These are phyloP conservation scores for Thalassiosira delicatula DNA, from an alignment of 352 stramenopile species.

Conservation along the genomic window DNA sequence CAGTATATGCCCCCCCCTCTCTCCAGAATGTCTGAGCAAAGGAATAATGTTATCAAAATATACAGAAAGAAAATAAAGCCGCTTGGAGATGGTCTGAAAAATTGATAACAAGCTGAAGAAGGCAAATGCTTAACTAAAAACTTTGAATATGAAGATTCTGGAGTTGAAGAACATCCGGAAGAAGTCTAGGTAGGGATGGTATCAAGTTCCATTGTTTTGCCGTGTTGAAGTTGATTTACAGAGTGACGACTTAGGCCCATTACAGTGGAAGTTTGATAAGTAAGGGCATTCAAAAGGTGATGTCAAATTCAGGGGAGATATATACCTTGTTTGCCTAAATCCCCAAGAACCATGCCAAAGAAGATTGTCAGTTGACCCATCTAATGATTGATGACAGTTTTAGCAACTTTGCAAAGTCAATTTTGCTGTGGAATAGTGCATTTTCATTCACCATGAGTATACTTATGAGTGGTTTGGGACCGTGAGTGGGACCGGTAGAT, in stretches of 20 bases:
- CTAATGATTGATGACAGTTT: conserved; percentile 24
- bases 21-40: too few relatives aligned
- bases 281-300: conserved; percentile 7
- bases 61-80: too few relatives aligned
- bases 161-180: background rate
- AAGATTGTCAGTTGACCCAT: background rate
- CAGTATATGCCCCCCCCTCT: too few relatives aligned
- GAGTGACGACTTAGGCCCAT: background rate
- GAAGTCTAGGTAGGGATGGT: background rate
- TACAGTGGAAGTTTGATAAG: conserved; percentile 6
- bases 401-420: conserved; percentile 6
- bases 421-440: conserved; percentile 44
- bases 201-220: background rate
- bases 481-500: too few relatives aligned
- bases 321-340: conserved; percentile 1
- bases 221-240: background rate
- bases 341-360: background rate
- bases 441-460: conserved; percentile 38
- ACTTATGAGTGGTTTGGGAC: too few relatives aligned
- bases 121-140: conserved; percentile 7
- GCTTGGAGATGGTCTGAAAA: too few relatives aligned
- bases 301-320: background rate
- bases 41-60: too few relatives aligned
- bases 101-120: too few relatives aligned
- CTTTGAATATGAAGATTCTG: background rate